Conservation (phyloP, 345 rosid genomes). For the Populus tremula region DNA sequence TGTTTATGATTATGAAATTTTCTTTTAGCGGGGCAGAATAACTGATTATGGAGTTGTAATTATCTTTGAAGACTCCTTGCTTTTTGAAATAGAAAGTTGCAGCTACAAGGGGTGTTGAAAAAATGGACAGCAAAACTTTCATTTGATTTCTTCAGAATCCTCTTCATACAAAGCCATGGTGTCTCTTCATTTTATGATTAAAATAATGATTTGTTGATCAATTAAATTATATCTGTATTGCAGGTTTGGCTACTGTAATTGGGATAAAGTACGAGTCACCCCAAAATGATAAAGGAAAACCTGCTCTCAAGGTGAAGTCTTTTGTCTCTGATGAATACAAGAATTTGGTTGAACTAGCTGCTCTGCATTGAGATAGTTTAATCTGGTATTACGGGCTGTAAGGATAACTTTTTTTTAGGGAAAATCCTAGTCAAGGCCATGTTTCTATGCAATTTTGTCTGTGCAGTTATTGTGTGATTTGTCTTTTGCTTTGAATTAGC, state of each 20-base stretch:
- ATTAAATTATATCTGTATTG: conserved; percentile 3
- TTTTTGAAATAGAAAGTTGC: neutral
- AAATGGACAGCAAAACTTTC: neutral
- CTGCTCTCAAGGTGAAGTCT: conserved; percentile 68
- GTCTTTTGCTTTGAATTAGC: too few relatives aligned
- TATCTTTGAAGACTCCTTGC: neutral
- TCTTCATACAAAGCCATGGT: neutral
- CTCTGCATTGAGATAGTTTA: conserved; percentile 38
- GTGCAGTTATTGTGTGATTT: neutral
- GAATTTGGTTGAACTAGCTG: conserved; percentile 56
- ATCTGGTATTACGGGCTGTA: neutral
- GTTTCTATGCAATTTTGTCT: neutral
- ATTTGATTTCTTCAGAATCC: neutral
- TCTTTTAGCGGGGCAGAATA: neutral
- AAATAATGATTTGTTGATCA: neutral
- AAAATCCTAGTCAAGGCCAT: neutral
- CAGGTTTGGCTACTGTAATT: conserved; percentile 81
- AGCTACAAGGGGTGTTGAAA: neutral
- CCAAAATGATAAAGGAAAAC: conserved; percentile 28
- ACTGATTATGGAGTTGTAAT: neutral
- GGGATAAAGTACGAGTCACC: conserved; percentile 77
- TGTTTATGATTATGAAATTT: neutral
- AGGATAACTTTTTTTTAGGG: neutral
- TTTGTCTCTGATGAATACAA: conserved; percentile 62
- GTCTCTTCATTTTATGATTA: neutral